Evolutionary conservation across 140 eudicot species (phyloP), one percentile per base, ranked within the genome.

Genomic region (Bidens hawaiensis): DNA sequence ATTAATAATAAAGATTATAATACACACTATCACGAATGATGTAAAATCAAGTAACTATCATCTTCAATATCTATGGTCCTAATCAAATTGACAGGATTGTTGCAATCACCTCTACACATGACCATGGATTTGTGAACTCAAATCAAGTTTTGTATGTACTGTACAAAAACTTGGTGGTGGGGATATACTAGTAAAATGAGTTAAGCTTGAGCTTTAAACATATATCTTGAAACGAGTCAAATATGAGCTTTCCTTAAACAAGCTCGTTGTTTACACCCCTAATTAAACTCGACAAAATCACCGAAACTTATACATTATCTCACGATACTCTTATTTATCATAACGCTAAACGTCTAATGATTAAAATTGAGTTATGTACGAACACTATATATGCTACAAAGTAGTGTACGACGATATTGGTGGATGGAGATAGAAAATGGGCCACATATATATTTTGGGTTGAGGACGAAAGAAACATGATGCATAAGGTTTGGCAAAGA

Each of bases 401-500:
- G 23, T 19, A 4, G 60, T 30, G 27, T 60, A 60, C 42, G 43
- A 71, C 31, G n/a, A 0, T 9, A 23, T 30, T 16, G 59, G 46
- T 48, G 50, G 65, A 72, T 31, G 18, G 23, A 10, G 60, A 64
- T 31, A 0, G 54, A 54, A 26, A 48, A 12, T 3, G 79, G 74
- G 30, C 69, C 79, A 50, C 50, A 2, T 7, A 57, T 21, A 64
- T 21, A 6, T 16, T 16, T 30, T 15, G 42, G 40, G 36, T 53
- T 27, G 47, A 18, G 60, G 56, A 25, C 50, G 74, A 47, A 48
- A 66, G 17, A 65, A 47, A 36, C 63, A 73, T 38, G 63, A 30
- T 28, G 26, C 19, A 17, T 36, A 72, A 14, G 76, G 34, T 36
- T 50, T 73, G 72, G 62, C 73, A 7, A 57, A 56, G 68, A 19